A percentile compares a stretch with the other conserved stretches of the same genome.
These are phyloP conservation scores for Nidula microcarpa DNA, from an alignment of 768 basidiomycete species.

Conservation along the genomic window DNA sequence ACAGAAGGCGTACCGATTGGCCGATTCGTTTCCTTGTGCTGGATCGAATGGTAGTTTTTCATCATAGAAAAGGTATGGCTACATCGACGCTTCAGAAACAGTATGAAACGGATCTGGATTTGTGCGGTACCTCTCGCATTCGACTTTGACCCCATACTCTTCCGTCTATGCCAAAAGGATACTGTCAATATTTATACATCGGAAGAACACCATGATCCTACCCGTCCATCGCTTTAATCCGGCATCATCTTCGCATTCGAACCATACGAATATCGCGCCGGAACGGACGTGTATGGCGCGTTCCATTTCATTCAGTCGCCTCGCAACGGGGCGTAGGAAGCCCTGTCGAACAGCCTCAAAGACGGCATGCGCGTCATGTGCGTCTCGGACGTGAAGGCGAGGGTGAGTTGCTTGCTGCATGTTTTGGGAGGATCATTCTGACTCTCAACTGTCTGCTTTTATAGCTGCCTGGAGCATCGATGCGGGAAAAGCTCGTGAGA, in stretches of 20 bases:
- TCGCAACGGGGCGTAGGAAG: conserved; percentile 43
- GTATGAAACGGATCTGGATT: conserved; percentile 2
- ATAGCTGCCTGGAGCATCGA: conserved; percentile 17
- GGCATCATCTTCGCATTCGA: conserved; percentile 62
- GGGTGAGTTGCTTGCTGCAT: conserved; percentile 66
- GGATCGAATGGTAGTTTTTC: conserved; percentile 49
- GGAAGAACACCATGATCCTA: conserved; percentile 8
- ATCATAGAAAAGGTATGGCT: conserved; percentile 73
- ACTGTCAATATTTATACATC: background rate
- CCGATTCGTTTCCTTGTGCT: conserved; percentile 29
- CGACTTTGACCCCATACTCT: conserved; percentile 67
- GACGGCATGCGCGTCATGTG: conserved; percentile 60
- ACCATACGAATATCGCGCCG: conserved; percentile 69
- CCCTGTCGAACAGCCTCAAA: conserved; percentile 65
- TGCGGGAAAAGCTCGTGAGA: conserved; percentile 19
- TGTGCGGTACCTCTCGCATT: conserved; percentile 49
- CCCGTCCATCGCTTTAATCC: conserved; percentile 68
- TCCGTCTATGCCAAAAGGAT: conserved; percentile 38
- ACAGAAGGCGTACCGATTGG: conserved; percentile 28
- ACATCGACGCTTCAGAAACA: conserved; percentile 4
- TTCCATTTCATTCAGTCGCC: conserved; percentile 62
- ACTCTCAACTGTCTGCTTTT: conserved; percentile 9
- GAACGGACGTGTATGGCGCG: conserved; percentile 50
- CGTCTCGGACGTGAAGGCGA: conserved; percentile 63
- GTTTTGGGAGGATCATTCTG: conserved; percentile 4